phyloP scores from a whole-genome alignment of 306 rosid genomes.

The Sindora glabra region DNA sequence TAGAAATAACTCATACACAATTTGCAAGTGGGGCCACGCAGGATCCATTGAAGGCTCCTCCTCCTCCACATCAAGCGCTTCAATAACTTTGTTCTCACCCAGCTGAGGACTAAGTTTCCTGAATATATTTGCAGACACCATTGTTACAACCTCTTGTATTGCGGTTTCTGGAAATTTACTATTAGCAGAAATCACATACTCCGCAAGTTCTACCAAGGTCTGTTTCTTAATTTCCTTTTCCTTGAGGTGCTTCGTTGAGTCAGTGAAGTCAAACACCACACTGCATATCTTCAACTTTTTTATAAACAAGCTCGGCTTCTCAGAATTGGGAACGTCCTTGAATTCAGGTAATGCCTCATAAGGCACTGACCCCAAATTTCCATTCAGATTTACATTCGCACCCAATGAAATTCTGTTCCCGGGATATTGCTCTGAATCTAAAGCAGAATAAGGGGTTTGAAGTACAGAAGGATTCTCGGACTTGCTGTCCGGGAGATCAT shows the following conservation, averaged over 20 bases:
- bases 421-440: slow-evolving; percentile 31
- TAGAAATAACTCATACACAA: slow-evolving; percentile 53
- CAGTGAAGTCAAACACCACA: slow-evolving; percentile 59
- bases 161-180: slow-evolving; percentile 45
- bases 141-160: slow-evolving; percentile 47
- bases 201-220: slow-evolving; percentile 59
- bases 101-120: slow-evolving; percentile 51
- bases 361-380: slow-evolving; percentile 17
- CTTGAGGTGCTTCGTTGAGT: slow-evolving; percentile 43
- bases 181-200: slow-evolving; percentile 43
- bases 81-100: slow-evolving; percentile 40
- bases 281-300: slow-evolving; percentile 49
- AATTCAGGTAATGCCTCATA: slow-evolving; percentile 54
- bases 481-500: slow-evolving; percentile 27
- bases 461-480: slow-evolving; percentile 28
- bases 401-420: slow-evolving; percentile 19
- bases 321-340: slow-evolving; percentile 52
- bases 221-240: slow-evolving; percentile 68
- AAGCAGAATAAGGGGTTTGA: slow-evolving; percentile 25
- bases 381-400: slow-evolving; percentile 33
- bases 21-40: slow-evolving; percentile 66
- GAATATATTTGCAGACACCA: slow-evolving; percentile 56
- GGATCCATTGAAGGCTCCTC: slow-evolving; percentile 67
- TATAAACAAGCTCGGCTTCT: slow-evolving; percentile 47
- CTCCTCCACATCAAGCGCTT: slow-evolving; percentile 59